These are phyloP conservation scores for Lactarius sp. DNA, from an alignment of 768 basidiomycete genomes.

Conservation along the genomic window DNA sequence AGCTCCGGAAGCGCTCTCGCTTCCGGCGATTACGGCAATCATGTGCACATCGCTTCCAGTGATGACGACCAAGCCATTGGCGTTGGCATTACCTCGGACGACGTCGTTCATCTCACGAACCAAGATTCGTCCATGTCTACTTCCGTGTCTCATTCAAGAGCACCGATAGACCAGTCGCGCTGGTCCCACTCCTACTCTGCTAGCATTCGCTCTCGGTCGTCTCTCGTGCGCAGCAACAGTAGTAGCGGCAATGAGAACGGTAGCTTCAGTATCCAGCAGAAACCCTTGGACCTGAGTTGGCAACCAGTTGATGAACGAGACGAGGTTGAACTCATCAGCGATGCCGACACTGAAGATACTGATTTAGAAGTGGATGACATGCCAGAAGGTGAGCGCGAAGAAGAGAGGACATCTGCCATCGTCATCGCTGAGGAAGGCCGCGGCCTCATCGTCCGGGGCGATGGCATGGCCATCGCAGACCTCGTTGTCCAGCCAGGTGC, in stretches of 20 bases:
- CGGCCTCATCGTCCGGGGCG: constrained; percentile 74
- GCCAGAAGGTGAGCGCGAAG: constrained; percentile 45
- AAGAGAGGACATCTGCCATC: constrained; percentile 70
- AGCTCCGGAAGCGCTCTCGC: constrained; percentile 59
- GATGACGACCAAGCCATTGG: constrained; percentile 52
- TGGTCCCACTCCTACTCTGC: constrained; percentile 73
- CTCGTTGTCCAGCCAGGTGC: constrained; percentile 70
- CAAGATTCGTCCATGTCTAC: constrained; percentile 46
- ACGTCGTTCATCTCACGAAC: constrained; percentile 55
- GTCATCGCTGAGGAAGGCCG: constrained; percentile 81
- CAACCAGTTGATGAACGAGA: constrained; percentile 68
- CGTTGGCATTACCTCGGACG: constrained; percentile 62
- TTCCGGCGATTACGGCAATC: constrained; percentile 52
- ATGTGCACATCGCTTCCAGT: constrained; percentile 60
- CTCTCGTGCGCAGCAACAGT: constrained; percentile 51
- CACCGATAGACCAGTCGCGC: constrained; percentile 56
- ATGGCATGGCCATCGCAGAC: constrained; percentile 53
- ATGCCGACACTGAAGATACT: constrained; percentile 46
- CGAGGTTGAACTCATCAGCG: constrained; percentile 54
- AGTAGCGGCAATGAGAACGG: constrained; percentile 37
- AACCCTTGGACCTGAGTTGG: constrained; percentile 73
- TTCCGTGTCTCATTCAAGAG: constrained; percentile 43
- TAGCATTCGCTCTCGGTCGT: constrained; percentile 63
- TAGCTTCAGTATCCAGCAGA: constrained; percentile 48
- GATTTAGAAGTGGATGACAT: constrained; percentile 40